These are phyloP conservation scores for Hypoxylon sp. DNA, from an alignment of 2,329 filamentous ascomycete species.

Conservation along the genomic window DNA sequence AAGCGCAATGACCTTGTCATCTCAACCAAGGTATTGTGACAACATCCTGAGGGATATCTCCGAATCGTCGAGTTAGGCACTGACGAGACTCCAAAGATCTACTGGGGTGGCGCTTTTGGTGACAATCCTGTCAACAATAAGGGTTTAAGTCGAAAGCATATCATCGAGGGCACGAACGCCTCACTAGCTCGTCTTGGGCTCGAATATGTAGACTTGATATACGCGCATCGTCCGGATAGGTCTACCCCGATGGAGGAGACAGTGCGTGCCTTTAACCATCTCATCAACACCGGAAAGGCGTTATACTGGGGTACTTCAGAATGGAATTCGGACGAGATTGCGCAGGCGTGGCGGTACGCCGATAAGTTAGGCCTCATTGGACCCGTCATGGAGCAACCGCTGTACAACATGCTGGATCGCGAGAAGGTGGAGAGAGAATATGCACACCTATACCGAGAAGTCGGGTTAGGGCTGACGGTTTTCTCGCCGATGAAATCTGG, in stretches of 20 bases:
- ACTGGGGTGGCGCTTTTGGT: conserved; percentile 74
- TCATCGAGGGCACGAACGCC: conserved; percentile 75
- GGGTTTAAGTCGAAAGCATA: conserved; percentile 77
- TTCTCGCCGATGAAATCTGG: conserved; percentile 74
- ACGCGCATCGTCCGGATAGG: conserved; percentile 77
- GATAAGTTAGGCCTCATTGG: conserved; percentile 73
- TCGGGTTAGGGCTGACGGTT: conserved; percentile 73
- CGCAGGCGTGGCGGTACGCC: conserved; percentile 72
- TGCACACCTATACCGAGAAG: conserved; percentile 71
- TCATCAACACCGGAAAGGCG: conserved; percentile 77
- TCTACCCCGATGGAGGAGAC: conserved; percentile 79
- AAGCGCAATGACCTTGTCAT: conserved; percentile 73
- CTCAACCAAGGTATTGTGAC: conserved; percentile 67
- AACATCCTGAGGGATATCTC: neutral
- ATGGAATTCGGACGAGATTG: conserved; percentile 77
- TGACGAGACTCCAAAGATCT: conserved; percentile 62
- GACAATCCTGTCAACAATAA: conserved; percentile 76
- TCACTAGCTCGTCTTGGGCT: conserved; percentile 71
- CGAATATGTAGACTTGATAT: conserved; percentile 77
- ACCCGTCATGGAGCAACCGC: conserved; percentile 76
- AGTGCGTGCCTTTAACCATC: conserved; percentile 78
- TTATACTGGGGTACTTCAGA: conserved; percentile 81
- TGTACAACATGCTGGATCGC: conserved; percentile 75
- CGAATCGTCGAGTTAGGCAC: neutral
- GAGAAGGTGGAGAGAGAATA: conserved; percentile 76